These are phyloP conservation scores for Leccinum variicolor DNA, from an alignment of 768 basidiomycete species.

Conservation along the genomic window DNA sequence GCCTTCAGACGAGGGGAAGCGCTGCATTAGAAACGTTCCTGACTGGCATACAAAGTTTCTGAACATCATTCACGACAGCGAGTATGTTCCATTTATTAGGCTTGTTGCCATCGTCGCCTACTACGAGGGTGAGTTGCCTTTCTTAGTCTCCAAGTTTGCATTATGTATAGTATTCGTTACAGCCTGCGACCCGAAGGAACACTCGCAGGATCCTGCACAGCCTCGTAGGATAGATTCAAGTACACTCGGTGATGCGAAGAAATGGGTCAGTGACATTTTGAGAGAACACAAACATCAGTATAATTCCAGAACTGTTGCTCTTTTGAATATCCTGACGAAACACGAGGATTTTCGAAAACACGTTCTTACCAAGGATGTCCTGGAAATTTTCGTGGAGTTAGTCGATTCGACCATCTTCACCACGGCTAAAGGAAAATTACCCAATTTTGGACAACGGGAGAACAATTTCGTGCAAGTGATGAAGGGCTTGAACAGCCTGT, in stretches of 20 bases:
- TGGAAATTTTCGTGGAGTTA: conserved; percentile 10
- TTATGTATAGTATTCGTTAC: background rate
- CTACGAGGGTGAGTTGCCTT: conserved; percentile 16
- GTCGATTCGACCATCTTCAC: conserved; percentile 11
- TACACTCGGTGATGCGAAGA: conserved; percentile 5
- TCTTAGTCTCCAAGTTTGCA: background rate
- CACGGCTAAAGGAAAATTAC: background rate
- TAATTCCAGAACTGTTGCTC: conserved; percentile 18
- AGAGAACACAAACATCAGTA: conserved; percentile 15
- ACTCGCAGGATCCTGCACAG: background rate
- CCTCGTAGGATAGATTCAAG: background rate
- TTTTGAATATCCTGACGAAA: conserved; percentile 20
- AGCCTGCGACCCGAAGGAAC: conserved; percentile 6
- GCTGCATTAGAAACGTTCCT: conserved; percentile 12
- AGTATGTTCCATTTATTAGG: conserved; percentile 14
- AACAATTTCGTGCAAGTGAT: conserved; percentile 18
- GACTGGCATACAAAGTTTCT: conserved; percentile 11
- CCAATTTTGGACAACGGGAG: background rate
- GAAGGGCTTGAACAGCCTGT: conserved; percentile 18
- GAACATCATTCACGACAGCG: conserved; percentile 2
- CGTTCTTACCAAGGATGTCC: conserved; percentile 13
- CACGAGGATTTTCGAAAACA: conserved; percentile 10
- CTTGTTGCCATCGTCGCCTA: conserved; percentile 22
- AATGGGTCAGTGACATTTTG: conserved; percentile 11
- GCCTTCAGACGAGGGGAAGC: conserved; percentile 16